Evolutionary conservation across 2,329 filamentous ascomycete species (phyloP), one percentile per base, ranked within the genome.

Genomic region (Xylariaceae sp.): DNA sequence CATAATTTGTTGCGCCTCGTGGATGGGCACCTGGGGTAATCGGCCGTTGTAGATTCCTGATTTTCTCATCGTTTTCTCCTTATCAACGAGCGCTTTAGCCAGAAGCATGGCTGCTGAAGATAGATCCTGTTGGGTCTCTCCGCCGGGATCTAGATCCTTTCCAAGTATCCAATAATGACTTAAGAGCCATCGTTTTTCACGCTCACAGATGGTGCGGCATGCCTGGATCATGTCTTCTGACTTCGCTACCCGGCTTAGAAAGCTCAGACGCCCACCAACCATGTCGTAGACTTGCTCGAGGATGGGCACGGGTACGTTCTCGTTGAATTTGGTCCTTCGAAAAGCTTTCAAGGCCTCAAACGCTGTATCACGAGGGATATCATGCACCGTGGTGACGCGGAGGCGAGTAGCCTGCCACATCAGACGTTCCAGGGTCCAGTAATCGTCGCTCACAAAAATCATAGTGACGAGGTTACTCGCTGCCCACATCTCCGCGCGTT

Each of bases 401-500:
- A 79, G 71, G 9, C 74, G 66, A 0, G 74, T 78, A 1, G 74
- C 74, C 47, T 74, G 69, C 45, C 70, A 70, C 63, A 76, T 76
- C 16, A 79, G 62, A 9, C 74, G 64, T 49, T 79, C 75, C 47
- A 75, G 73, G 4, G 77, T 73, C 74, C 75, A 78, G 55, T 78
- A 78, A 45, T 79, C 76, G 60, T 79, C 75, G 41, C 71, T 74
- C 52, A 76, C 76, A 62, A 79, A 71, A 39, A 79, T 45, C 18
- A 60, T 64, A 1, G 83, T 87, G 24, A 82, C 78, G 4, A 87
- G 71, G 44, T 81, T 82, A 43, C 79, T 81, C 4, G 83, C 83
- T 12, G 84, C 82, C 84, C 83, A 87, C 57, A 83, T 86, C 65
- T 97, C 93, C 4, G 91, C 91, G 18, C 90, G 81, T 62, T 97